Conservation (phyloP, 2,329 filamentous ascomycete genomes). For the Aureobasidium sp. region DNA sequence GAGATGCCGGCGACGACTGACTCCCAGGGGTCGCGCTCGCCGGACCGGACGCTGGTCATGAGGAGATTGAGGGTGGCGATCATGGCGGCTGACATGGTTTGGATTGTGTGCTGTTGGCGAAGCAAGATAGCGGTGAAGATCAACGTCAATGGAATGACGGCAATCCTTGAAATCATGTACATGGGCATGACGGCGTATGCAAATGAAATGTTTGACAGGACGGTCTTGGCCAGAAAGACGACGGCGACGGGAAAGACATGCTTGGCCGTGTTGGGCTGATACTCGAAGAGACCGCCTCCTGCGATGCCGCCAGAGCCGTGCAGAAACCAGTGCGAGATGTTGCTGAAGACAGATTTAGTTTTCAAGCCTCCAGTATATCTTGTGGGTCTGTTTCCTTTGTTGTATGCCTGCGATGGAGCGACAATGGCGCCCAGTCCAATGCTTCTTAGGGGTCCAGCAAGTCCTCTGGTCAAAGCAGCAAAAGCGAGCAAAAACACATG, state of each 20-base stretch:
- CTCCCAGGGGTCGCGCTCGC: constrained; percentile 46
- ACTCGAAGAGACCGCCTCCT: constrained; percentile 49
- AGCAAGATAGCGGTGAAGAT: constrained; percentile 42
- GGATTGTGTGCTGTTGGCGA: constrained; percentile 40
- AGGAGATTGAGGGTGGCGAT: constrained; percentile 46
- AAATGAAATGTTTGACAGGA: constrained; percentile 49
- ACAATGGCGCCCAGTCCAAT: constrained; percentile 40
- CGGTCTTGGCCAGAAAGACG: constrained; percentile 44
- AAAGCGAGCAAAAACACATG: constrained; percentile 43
- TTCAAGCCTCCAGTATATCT: constrained; percentile 22
- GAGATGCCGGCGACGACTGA: constrained; percentile 47
- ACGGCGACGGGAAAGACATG: constrained; percentile 44
- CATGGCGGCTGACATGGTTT: constrained; percentile 44
- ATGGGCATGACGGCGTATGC: constrained; percentile 48
- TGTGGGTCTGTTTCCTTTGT: constrained; percentile 15
- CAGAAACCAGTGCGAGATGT: constrained; percentile 31
- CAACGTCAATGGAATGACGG: constrained; percentile 43
- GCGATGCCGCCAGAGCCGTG: constrained; percentile 43
- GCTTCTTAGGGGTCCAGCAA: constrained; percentile 36
- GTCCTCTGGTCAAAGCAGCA: constrained; percentile 42
- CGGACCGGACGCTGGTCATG: constrained; percentile 41
- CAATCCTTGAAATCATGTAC: constrained; percentile 47
- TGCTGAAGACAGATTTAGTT: constrained; percentile 19
- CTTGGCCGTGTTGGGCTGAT: constrained; percentile 41
- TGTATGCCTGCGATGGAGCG: constrained; percentile 32